Evolutionary conservation across 1,284 basidiomycete species (phyloP).

Genomic region (Abortiporus biennis): DNA sequence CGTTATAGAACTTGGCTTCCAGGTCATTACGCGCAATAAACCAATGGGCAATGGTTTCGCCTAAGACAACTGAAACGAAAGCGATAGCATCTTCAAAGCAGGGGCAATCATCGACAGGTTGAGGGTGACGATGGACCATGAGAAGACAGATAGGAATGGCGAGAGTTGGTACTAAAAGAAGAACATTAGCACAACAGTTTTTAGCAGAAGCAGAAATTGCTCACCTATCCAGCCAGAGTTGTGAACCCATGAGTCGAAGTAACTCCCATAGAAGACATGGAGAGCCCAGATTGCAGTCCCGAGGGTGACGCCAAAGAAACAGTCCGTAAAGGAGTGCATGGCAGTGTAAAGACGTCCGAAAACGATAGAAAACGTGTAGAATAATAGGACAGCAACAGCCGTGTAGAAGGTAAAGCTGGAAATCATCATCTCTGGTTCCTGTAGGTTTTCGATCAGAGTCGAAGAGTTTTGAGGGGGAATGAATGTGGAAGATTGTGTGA

Average conservation of each 20-base stretch:
- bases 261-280: constrained; percentile 34
- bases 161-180: constrained; percentile 54
- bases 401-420: constrained; percentile 38
- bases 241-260: constrained; percentile 46
- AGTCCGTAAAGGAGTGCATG: constrained; percentile 87
- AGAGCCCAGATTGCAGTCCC: constrained; percentile 64
- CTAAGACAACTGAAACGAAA: constrained; percentile 80
- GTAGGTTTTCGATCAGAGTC: constrained; percentile 1
- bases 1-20: constrained; percentile 25
- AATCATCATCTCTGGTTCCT: constrained; percentile 26
- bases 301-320: constrained; percentile 57
- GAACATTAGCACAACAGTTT: neutral
- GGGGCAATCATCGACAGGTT: constrained; percentile 93
- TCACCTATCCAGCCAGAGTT: constrained; percentile 49
- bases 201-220: constrained; percentile 10
- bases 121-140: constrained; percentile 84
- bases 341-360: constrained; percentile 88
- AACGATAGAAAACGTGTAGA: constrained; percentile 77
- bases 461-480: constrained; percentile 4
- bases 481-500: constrained; percentile 7
- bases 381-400: constrained; percentile 38
- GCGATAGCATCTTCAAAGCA: constrained; percentile 99
- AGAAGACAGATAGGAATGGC: constrained; percentile 64
- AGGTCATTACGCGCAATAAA: constrained; percentile 33
- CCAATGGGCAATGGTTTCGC: constrained; percentile 71